Evolutionary conservation across 2,329 filamentous ascomycete species (phyloP).

Genomic region (Monilinia fructicola): DNA sequence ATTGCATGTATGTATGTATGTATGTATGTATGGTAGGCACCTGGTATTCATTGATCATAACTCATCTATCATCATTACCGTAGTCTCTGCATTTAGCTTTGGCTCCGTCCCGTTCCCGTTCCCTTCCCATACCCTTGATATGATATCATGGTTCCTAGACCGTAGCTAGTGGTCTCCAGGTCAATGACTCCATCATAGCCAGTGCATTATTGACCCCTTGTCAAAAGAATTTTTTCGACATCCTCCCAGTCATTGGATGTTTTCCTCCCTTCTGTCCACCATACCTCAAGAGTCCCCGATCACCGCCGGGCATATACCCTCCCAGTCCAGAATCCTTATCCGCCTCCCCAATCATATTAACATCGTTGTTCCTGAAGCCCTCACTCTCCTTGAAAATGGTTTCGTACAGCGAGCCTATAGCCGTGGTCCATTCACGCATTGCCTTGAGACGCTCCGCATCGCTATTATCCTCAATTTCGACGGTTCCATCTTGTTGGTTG

Average conservation of each 20-base stretch:
- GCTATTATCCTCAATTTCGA: conserved; percentile 73
- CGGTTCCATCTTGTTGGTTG: conserved; percentile 80
- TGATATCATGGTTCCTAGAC: background rate
- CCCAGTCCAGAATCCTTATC: conserved; percentile 1
- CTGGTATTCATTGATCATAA: conserved; percentile 11
- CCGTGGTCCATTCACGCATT: conserved; percentile 68
- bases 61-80: conserved; percentile 13
- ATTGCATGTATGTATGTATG: conserved; percentile 1
- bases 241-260: background rate
- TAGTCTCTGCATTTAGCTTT: background rate
- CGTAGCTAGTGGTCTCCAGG: background rate
- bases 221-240: background rate
- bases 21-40: conserved; percentile 2
- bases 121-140: background rate
- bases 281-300: background rate
- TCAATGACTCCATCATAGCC: background rate
- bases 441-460: conserved; percentile 74
- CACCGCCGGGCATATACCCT: background rate
- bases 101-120: background rate
- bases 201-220: too few relatives aligned
- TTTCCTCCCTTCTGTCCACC: conserved; percentile 6
- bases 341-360: conserved; percentile 26
- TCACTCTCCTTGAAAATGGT: conserved; percentile 77
- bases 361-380: conserved; percentile 52
- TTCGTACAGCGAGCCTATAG: conserved; percentile 67